Percentiles rank a stretch among this genome's conserved stretches.
Conservation (phyloP, 805 yeast species). For the Schwanniomyces pseudopolymorphus region DNA sequence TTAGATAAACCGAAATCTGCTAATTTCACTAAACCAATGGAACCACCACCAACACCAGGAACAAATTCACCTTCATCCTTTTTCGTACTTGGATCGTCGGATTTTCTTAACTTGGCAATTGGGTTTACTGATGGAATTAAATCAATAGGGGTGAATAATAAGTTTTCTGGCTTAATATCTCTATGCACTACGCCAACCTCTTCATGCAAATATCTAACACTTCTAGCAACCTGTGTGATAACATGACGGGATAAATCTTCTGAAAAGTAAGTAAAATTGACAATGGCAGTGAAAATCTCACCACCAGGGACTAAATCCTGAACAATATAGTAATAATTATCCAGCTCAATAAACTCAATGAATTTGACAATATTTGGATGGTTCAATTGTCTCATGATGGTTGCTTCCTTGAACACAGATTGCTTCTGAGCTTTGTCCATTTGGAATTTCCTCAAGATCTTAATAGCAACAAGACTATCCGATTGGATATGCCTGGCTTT, state of each 20-base stretch:
- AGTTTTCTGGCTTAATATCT: constrained; percentile 80
- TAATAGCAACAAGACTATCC: constrained; percentile 49
- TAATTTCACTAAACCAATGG: constrained; percentile 82
- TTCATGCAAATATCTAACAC: constrained; percentile 68
- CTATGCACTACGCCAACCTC: constrained; percentile 79
- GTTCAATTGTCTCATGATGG: constrained; percentile 65
- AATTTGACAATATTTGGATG: constrained; percentile 66
- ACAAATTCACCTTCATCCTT: constrained; percentile 84
- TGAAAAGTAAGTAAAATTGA: constrained; percentile 62
- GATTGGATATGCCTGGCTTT: constrained; percentile 48
- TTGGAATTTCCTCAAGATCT: constrained; percentile 66
- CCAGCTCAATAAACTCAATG: constrained; percentile 64
- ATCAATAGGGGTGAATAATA: constrained; percentile 62
- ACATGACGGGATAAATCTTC: constrained; percentile 67
- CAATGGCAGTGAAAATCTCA: constrained; percentile 69
- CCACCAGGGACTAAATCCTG: constrained; percentile 79
- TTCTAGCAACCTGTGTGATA: constrained; percentile 60
- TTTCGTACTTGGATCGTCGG: constrained; percentile 70
- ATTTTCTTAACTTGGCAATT: constrained; percentile 45
- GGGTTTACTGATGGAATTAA: constrained; percentile 43
- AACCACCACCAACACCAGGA: constrained; percentile 87
- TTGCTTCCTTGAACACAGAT: constrained; percentile 77
- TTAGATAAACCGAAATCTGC: too few species aligned
- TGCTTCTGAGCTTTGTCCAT: constrained; percentile 61
- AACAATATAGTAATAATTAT: constrained; percentile 60